A percentile compares a stretch with the other conserved stretches of the same genome.
Evolutionary conservation across 495 filamentous ascomycete genomes (phyloP).

Genomic region (Podospora fimiseda): DNA sequence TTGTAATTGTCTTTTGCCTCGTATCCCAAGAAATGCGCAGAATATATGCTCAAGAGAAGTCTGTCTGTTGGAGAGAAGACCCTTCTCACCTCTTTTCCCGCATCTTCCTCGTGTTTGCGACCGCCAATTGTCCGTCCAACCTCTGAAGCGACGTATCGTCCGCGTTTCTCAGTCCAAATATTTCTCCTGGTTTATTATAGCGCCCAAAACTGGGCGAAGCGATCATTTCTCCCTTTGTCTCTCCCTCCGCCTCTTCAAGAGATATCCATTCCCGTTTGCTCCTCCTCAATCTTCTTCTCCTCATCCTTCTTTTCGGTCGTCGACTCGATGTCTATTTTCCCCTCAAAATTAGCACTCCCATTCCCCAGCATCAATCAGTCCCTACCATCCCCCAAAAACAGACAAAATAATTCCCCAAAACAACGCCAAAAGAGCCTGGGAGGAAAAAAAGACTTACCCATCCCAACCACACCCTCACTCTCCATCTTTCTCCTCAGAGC

Average conservation of each 20-base stretch:
- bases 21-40: no score
- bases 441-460: conserved; percentile 18
- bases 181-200: no score
- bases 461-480: conserved; percentile 36
- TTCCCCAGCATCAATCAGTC: not conserved
- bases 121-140: no score
- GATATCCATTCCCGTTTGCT: conserved; percentile 18
- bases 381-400: not conserved
- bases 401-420: not conserved
- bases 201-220: not conserved
- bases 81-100: no score
- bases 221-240: not conserved
- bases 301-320: not conserved
- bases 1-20: no score
- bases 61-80: no score
- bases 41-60: no score
- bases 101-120: no score
- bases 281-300: not conserved
- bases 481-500: conserved; percentile 38
- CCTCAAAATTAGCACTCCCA: not conserved
- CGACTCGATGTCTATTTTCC: not conserved
- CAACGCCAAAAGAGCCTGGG: not conserved
- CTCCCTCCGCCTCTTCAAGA: not conserved
- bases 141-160: no score
- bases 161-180: no score